phyloP scores from a whole-genome alignment of 495 filamentous ascomycete species.

The Penicillium psychrofluorescens region DNA sequence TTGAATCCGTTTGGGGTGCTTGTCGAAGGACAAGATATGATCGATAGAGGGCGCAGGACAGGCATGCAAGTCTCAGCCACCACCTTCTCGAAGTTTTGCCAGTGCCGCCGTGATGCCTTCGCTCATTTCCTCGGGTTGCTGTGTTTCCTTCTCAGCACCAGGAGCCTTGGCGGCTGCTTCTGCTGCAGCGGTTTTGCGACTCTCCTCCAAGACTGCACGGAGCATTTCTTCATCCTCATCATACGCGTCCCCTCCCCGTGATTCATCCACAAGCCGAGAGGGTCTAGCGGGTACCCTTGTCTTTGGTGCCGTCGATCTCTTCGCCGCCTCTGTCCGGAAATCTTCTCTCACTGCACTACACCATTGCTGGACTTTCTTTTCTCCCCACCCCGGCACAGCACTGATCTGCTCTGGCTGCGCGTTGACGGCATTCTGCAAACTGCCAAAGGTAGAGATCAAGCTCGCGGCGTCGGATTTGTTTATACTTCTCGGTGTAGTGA shows the following conservation, averaged over 20 bases:
- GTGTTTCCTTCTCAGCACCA: background rate
- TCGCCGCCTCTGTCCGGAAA: conserved; percentile 66
- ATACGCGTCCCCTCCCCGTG: conserved; percentile 24
- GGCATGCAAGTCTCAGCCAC: no score
- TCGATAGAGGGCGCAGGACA: no score
- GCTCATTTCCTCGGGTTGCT: conserved; percentile 12
- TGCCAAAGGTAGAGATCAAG: conserved; percentile 83
- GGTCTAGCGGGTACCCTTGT: conserved; percentile 1
- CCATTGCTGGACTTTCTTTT: conserved; percentile 88
- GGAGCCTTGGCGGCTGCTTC: background rate
- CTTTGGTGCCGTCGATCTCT: conserved; percentile 38
- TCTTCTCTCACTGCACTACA: conserved; percentile 72
- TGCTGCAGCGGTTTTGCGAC: conserved; percentile 3
- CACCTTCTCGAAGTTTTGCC: conserved; percentile 10
- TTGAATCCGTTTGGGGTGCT: no score
- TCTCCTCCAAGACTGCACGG: conserved; percentile 11
- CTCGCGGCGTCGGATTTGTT: conserved; percentile 92
- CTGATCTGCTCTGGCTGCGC: conserved; percentile 77
- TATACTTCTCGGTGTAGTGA: conserved; percentile 80
- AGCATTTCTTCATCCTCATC: conserved; percentile 13
- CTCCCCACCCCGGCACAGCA: conserved; percentile 82
- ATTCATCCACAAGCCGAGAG: conserved; percentile 20
- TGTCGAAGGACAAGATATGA: no score
- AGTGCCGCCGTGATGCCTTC: conserved; percentile 21
- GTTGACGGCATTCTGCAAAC: conserved; percentile 77